A percentile compares a stretch with the other conserved stretches of the same genome.
Evolutionary conservation across 106 monocot genomes (phyloP).

Genomic region (Agapanthus africanus): DNA sequence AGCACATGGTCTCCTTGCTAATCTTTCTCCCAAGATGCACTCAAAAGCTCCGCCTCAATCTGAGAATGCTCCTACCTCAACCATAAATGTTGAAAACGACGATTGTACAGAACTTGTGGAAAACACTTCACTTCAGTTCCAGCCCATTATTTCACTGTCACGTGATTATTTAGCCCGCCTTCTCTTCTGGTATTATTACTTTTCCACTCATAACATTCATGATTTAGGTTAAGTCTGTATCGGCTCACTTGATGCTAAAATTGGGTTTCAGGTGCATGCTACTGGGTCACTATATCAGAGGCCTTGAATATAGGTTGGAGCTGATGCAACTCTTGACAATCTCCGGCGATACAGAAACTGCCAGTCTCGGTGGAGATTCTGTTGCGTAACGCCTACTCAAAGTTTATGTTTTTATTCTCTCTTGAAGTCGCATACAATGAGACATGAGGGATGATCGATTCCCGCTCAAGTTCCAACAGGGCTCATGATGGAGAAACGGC

Average conservation of each 20-base stretch:
- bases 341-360: slow-evolving; percentile 22
- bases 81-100: slow-evolving; percentile 31
- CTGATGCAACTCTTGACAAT: slow-evolving; percentile 63
- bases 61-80: slow-evolving; percentile 31
- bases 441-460: too few relatives aligned
- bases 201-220: too few relatives aligned
- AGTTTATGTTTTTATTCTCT: too few relatives aligned
- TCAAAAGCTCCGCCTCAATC: slow-evolving; percentile 26
- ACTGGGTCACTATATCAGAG: slow-evolving; percentile 80
- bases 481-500: too few relatives aligned
- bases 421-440: too few relatives aligned
- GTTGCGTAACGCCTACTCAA: too few relatives aligned
- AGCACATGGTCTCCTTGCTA: slow-evolving; percentile 58
- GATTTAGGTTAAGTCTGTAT: too few relatives aligned
- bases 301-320: slow-evolving; percentile 79
- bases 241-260: too few relatives aligned
- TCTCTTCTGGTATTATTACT: slow-evolving; percentile 37
- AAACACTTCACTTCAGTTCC: slow-evolving; percentile 48
- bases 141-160: slow-evolving; percentile 52
- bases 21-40: slow-evolving; percentile 49
- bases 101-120: slow-evolving; percentile 42
- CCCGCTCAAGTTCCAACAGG: too few relatives aligned
- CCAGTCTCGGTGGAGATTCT: too few relatives aligned
- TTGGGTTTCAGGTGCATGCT: slow-evolving; percentile 94
- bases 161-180: slow-evolving; percentile 61